Base-by-base conservation (phyloP, 768 basidiomycete species). In the Suillus hirtellus region DNA sequence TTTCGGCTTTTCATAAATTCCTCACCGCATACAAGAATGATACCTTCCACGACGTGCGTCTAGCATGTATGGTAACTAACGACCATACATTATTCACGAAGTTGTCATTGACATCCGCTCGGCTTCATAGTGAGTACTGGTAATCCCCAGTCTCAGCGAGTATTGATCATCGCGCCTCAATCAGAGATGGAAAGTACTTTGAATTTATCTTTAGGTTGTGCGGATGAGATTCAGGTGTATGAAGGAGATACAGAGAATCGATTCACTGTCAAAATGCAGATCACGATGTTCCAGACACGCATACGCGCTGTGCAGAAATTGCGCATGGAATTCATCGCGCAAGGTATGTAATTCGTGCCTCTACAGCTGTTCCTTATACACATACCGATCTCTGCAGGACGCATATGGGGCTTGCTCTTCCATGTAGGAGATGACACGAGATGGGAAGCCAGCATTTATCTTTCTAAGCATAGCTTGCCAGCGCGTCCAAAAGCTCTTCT, bases 261-360 rank as follows among this genome's bases (percentile, higher is more conserved):
- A 14, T 24, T 38, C 55, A 24, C 15, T 56, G 37, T 9, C 15
- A 4, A 38, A 40, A 9, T 40, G 15, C 37, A 17, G 15, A 38
- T 56, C 21, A 24, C 8, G 37, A 56, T 56, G 55, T 56, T 38
- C 21, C 37, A 56, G 55, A 56, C 24, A 56, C 37, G 55, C 21
- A 9, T 56, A 15, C 21, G 55, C 3, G 35, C 24, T 40, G 15
- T 37, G 15, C 37, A 17, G 21, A 9, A 38, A 10, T 24, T 40
- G 21, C 1, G 7, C 21, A 10, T 56, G 17, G 37, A 56, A 56
- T 56, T 24, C 4, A 40, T 56, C 17, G 21, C 55, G 21, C 24
- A 56, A 38, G 55, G 37, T 40, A 56, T 56, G 21, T 40, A 40
- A 56, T 4, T 4, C 19, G 12, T 6, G 11, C 17, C 4, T 34